These are phyloP conservation scores for Chimonanthus salicifolius DNA, from an alignment of 164 flowering plant genomes.

Conservation along the genomic window DNA sequence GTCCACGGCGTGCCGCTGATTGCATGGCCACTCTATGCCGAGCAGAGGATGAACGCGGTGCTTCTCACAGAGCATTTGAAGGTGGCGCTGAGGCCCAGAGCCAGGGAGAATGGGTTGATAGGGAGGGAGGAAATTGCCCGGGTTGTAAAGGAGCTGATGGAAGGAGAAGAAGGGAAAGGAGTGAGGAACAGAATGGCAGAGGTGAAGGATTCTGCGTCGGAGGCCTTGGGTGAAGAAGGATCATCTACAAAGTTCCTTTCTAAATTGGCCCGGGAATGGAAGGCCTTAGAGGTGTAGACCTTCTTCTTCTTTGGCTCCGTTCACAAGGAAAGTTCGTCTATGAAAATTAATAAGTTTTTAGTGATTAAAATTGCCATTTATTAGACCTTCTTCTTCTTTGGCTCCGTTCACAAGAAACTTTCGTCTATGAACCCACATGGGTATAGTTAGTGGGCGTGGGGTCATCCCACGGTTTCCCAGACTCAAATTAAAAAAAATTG, in stretches of 20 bases:
- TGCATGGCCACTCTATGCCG: constrained; percentile 77
- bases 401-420: too few relatives aligned
- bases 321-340: too few relatives aligned
- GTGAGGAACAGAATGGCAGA: constrained; percentile 21
- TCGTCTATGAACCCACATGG: too few relatives aligned
- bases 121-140: constrained; percentile 36
- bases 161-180: constrained; percentile 29
- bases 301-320: too few relatives aligned
- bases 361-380: too few relatives aligned
- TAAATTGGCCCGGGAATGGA: constrained; percentile 16
- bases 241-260: constrained; percentile 25
- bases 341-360: too few relatives aligned
- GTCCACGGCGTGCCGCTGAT: constrained; percentile 57
- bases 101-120: constrained; percentile 29
- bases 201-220: constrained; percentile 23
- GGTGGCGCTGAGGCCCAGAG: constrained; percentile 38
- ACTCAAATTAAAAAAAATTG: too few relatives aligned
- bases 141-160: constrained; percentile 39
- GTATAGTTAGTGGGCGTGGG: too few relatives aligned
- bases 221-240: constrained; percentile 21
- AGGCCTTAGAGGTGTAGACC: background rate
- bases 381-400: too few relatives aligned
- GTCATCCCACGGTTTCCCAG: too few relatives aligned
- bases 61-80: constrained; percentile 39
- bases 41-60: constrained; percentile 60